Evolutionary conservation across 1,284 basidiomycete genomes (phyloP), one percentile per base, ranked within the genome.

Genomic region (Ganoderma resinaceum): DNA sequence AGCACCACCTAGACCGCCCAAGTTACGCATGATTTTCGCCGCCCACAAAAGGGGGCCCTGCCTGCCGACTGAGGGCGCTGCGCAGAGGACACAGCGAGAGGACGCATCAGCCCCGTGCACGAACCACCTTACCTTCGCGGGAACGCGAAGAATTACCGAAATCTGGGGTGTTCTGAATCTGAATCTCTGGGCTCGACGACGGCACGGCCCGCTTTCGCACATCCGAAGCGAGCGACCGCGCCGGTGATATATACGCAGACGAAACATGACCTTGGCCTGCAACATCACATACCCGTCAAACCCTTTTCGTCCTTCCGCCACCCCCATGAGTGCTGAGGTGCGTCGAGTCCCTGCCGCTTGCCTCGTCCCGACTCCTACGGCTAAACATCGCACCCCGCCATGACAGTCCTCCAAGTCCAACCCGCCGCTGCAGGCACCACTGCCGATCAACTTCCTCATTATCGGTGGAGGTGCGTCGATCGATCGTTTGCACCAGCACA

Each of bases 381-480:
- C 42, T 37, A n/a, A 53, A 38, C 52, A 46, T 58, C 33, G 55
- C 11, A n/a, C 18, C 38, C 14, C 26, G 31, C 33, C 60, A 16
- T 52, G 68, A 11, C 61, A 70, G 70, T 68, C 66, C n/a, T 68
- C 64, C 42, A 63, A 55, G 58, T 66, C 70, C 16, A 66, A 68
- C 65, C 67, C 49, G 64, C 73, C 61, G 65, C 77, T 77, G 52
- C 70, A 67, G 57, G 73, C 80, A 46, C 64, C 73, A n/a, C 73
- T 82, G 33, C 63, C 79, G n/a, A 79, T 88, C 55, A 76, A 82
- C 59, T 87, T 88, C 69, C 38, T 86, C 29, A 78, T 89, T 43
- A 74, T 89, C 29, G 87, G 87, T 38, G 87, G 83, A 16, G 85
- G 86, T 76, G 40, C n/a, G 67, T 38, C 42, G 55, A 58, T 58